A percentile compares a stretch with the other conserved stretches of the same genome.
Evolutionary conservation across 495 filamentous ascomycete species (phyloP).

Genomic region (Melanomma pulvis-pyrius): DNA sequence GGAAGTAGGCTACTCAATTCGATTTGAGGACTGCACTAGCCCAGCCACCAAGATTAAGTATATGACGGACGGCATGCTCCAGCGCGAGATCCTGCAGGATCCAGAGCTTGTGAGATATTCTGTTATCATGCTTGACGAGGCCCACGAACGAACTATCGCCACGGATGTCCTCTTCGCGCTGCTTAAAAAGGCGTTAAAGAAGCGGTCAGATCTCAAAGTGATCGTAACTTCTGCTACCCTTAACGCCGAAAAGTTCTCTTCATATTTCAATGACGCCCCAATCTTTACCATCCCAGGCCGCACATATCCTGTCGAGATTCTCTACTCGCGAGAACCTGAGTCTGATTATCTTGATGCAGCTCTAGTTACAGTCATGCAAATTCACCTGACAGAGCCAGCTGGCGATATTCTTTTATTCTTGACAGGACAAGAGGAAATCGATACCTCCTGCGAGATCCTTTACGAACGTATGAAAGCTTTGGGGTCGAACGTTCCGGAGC

Average conservation of each 20-base stretch:
- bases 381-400: neutral
- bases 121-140: neutral
- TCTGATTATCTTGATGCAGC: neutral
- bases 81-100: neutral
- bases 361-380: neutral
- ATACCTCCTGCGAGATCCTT: neutral
- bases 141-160: neutral
- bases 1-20: conserved; percentile 1
- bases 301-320: neutral
- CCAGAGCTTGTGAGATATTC: neutral
- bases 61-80: neutral
- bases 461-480: neutral
- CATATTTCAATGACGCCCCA: neutral
- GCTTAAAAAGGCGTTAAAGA: neutral
- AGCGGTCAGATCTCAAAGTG: neutral
- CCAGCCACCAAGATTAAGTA: neutral
- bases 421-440: neutral
- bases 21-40: neutral
- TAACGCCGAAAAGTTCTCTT: conserved; percentile 1
- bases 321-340: neutral
- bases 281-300: neutral
- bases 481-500: neutral
- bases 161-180: neutral
- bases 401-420: neutral
- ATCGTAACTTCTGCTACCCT: neutral